These are phyloP conservation scores for Tilletia setariae DNA, from an alignment of 1,284 basidiomycete genomes.

Conservation along the genomic window DNA sequence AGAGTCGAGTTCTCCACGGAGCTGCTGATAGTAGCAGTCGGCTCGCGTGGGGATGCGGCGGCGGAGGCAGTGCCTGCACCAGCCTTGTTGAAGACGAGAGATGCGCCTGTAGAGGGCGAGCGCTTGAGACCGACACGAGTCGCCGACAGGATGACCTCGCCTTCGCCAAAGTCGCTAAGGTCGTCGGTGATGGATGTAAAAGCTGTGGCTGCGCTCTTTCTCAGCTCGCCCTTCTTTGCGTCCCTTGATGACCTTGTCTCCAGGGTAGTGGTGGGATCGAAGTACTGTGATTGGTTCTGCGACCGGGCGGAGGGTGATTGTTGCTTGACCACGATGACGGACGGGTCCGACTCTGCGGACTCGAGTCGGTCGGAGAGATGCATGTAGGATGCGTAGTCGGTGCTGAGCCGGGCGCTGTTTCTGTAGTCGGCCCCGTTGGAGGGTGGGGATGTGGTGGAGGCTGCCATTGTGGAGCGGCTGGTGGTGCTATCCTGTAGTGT, in stretches of 20 bases:
- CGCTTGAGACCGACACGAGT: conserved; percentile 9
- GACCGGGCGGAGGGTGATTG: not conserved
- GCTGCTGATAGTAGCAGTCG: no score
- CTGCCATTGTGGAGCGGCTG: not conserved
- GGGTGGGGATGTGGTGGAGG: not conserved
- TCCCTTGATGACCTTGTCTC: not conserved
- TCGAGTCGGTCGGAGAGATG: conserved; percentile 7
- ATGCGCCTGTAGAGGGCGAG: not conserved
- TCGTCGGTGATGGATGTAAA: not conserved
- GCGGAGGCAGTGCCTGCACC: not conserved
- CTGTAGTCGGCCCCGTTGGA: not conserved
- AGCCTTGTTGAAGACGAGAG: conserved; percentile 4
- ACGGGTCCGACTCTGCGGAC: not conserved
- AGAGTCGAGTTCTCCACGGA: not conserved
- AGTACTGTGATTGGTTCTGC: not conserved
- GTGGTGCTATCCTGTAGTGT: no score
- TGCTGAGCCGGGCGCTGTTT: conserved; percentile 10
- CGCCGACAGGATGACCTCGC: not conserved
- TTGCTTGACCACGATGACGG: conserved; percentile 13
- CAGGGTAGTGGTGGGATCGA: not conserved
- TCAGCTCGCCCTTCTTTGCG: not conserved
- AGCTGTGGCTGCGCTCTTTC: not conserved
- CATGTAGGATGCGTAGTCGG: conserved; percentile 9
- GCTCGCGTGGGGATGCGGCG: not conserved
- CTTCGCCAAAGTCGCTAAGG: conserved; percentile 9